phyloP scores from a whole-genome alignment of 768 basidiomycete genomes.

The Kwoniella pini region DNA sequence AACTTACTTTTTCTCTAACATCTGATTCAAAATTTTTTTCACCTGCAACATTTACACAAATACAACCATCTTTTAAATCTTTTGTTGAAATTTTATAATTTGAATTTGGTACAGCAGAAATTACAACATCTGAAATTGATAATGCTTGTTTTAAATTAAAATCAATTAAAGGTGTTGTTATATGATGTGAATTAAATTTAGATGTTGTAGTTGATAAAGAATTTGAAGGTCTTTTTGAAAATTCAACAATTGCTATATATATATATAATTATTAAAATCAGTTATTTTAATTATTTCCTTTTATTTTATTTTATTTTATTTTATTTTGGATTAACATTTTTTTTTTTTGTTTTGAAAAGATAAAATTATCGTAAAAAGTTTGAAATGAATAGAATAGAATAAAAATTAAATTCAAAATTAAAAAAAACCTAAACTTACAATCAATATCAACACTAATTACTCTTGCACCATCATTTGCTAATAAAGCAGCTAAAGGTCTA shows the following conservation, averaged over 20 bases:
- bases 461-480: constrained; percentile 93
- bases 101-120: constrained; percentile 85
- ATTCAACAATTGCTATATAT: constrained; percentile 73
- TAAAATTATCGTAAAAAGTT: too few species aligned
- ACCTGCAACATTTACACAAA: constrained; percentile 87
- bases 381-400: too few species aligned
- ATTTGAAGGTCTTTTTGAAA: constrained; percentile 76
- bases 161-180: constrained; percentile 67
- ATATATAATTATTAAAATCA: background rate
- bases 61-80: constrained; percentile 87
- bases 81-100: constrained; percentile 86
- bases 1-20: constrained; percentile 79
- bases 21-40: constrained; percentile 97
- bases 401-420: background rate
- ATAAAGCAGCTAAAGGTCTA: constrained; percentile 88
- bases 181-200: constrained; percentile 79
- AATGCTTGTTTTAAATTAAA: constrained; percentile 77
- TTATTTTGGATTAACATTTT: background rate
- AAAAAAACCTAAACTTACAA: constrained; percentile 57
- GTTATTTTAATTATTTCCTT: too few species aligned
- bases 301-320: too few species aligned
- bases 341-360: too few species aligned
- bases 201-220: constrained; percentile 48
- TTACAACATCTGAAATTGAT: constrained; percentile 82
- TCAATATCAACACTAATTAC: constrained; percentile 96